Conservation (phyloP, 306 rosid genomes). For the Pyrus communis region DNA sequence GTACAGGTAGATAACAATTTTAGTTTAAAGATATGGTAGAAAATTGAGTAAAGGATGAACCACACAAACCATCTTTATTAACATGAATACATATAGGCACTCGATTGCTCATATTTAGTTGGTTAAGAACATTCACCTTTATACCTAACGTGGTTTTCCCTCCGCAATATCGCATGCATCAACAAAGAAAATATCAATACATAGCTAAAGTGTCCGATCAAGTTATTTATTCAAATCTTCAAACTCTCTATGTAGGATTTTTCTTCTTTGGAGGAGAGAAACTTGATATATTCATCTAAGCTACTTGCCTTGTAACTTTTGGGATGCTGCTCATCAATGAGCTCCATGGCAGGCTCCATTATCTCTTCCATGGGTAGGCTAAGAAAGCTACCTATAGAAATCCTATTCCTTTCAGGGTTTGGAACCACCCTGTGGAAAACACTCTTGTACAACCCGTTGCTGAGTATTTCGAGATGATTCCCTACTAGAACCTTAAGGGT, state of each 20-base stretch:
- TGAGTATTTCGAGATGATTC: not conserved
- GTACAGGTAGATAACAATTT: too few species aligned
- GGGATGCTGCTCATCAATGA: not conserved
- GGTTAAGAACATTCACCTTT: too few species aligned
- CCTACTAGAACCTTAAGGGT: not conserved
- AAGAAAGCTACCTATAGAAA: not conserved
- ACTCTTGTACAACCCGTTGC: slow-evolving; percentile 7
- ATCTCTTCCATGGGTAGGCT: not conserved
- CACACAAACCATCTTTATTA: too few species aligned
- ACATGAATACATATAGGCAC: too few species aligned
- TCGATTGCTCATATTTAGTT: too few species aligned
- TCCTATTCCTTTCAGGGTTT: not conserved
- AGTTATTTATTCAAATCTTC: not conserved
- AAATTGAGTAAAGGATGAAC: too few species aligned
- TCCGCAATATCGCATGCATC: too few species aligned
- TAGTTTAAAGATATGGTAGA: too few species aligned
- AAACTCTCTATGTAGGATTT: not conserved
- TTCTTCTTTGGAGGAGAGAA: slow-evolving; percentile 1
- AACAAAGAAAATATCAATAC: too few species aligned
- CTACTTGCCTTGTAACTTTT: not conserved
- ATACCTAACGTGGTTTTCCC: too few species aligned
- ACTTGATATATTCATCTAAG: not conserved
- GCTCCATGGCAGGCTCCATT: slow-evolving; percentile 8
- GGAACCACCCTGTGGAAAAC: not conserved
- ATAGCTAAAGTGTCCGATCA: too few species aligned